Evolutionary conservation across 495 filamentous ascomycete species (phyloP), one percentile per base, ranked within the genome.

Genomic region (Lasiosphaeria miniovina): DNA sequence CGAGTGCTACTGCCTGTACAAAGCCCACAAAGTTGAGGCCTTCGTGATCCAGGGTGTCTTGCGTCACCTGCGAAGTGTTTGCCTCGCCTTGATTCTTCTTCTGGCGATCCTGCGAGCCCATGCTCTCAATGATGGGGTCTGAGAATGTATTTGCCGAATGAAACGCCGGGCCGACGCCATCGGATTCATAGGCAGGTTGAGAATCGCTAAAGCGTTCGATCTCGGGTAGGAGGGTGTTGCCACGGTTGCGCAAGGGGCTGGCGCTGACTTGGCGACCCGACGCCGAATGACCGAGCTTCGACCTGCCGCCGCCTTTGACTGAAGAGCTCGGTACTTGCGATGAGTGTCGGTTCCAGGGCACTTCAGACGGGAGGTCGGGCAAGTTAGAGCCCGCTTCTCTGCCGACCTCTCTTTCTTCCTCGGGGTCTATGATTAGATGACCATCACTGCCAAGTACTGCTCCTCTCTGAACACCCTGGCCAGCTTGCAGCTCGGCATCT

Each of bases 21-120:
- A 87, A 91, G 60, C 83, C 82, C 31, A 74, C 52, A 60, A 79
- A 79, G 34, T 74, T 76, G n/a, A 38, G 59, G n/a, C 74, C 71
- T 52, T 78, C 72, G 15, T 63, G 64, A 54, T 73, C 75, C 9
- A 79, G 65, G 5, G 66, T 65, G 7, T 68, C 43, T 32, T 32
- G 57, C 52, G 68, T 64, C 3, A 33, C 33, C 40, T 71, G 68
- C 0, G 70, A 71, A 4, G 63, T 59, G 15, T 60, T 49, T 56
- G 46, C 41, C 49, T 11, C 14, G n/a, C 43, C 51, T 45, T 10
- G 14, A 10, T 50, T 35, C 15, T 59, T 51, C 9, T 46, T 32
- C 11, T 46, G 32, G 31, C 38, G 49, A 12, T 24, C 10, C 10
- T 15, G 52, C 15, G 48, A 33, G 24, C 54, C 41, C 24, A 32